phyloP scores from a whole-genome alignment of 768 basidiomycete genomes.

The Leccinum broughii region DNA sequence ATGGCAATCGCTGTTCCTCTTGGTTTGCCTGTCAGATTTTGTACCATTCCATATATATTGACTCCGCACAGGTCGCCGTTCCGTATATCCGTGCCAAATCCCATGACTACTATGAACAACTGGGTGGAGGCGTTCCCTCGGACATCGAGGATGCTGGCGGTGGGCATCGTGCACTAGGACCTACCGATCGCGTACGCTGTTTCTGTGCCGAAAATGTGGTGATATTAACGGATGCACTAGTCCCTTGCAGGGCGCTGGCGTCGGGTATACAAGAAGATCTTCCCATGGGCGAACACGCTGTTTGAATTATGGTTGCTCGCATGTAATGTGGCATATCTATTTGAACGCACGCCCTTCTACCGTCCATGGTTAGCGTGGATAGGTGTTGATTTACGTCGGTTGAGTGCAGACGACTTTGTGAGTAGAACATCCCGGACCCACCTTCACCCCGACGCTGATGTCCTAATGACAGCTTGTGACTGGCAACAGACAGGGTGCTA shows the following conservation, averaged over 20 bases:
- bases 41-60: neutral
- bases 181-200: conserved; percentile 52
- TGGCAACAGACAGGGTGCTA: conserved; percentile 14
- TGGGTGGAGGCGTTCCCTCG: conserved; percentile 79
- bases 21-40: conserved; percentile 53
- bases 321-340: conserved; percentile 88
- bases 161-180: conserved; percentile 43
- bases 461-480: conserved; percentile 17
- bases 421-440: conserved; percentile 27
- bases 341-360: conserved; percentile 82
- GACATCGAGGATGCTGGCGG: conserved; percentile 61
- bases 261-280: conserved; percentile 65
- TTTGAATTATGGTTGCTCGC: conserved; percentile 83
- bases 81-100: conserved; percentile 90
- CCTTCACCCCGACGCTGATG: conserved; percentile 5
- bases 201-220: neutral
- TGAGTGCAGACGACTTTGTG: conserved; percentile 79
- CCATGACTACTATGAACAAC: conserved; percentile 85
- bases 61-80: conserved; percentile 59
- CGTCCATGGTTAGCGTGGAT: conserved; percentile 91
- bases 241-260: conserved; percentile 54
- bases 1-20: conserved; percentile 72
- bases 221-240: conserved; percentile 34
- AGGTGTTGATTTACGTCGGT: conserved; percentile 77
- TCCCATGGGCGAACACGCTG: conserved; percentile 78